phyloP scores from a whole-genome alignment of 106 monocot genomes.

The Xerophyta viscosa region DNA sequence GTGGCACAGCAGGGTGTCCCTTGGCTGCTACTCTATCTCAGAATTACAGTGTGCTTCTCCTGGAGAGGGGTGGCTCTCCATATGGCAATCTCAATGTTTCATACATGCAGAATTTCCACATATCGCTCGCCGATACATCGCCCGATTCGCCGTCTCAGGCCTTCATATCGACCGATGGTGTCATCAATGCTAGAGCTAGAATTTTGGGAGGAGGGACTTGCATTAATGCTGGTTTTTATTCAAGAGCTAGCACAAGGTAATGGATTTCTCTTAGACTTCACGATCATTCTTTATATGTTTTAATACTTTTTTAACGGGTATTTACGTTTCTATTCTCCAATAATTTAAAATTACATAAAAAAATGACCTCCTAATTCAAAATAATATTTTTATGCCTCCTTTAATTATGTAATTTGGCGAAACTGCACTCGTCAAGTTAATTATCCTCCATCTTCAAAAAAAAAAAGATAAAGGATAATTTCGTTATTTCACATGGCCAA shows the following conservation, averaged over 20 bases:
- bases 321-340: too few species aligned
- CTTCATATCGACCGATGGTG: constrained; percentile 72
- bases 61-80: constrained; percentile 67
- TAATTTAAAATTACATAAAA: too few species aligned
- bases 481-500: too few species aligned
- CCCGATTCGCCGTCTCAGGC: constrained; percentile 42
- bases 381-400: too few species aligned
- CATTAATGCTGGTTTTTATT: constrained; percentile 81
- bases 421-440: too few species aligned
- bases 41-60: constrained; percentile 45
- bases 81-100: constrained; percentile 62
- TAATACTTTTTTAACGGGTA: background rate
- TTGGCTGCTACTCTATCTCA: constrained; percentile 64
- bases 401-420: too few species aligned
- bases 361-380: too few species aligned
- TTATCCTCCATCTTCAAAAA: too few species aligned
- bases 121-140: constrained; percentile 37
- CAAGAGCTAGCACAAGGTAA: constrained; percentile 54
- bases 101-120: constrained; percentile 55
- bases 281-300: background rate
- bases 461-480: too few species aligned
- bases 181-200: constrained; percentile 58
- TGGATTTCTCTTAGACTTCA: background rate
- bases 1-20: constrained; percentile 71
- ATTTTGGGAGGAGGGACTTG: constrained; percentile 67